A percentile compares a stretch with the other conserved stretches of the same genome.
phyloP scores from a whole-genome alignment of 106 monocot genomes.

The Hemerocallis citrina region DNA sequence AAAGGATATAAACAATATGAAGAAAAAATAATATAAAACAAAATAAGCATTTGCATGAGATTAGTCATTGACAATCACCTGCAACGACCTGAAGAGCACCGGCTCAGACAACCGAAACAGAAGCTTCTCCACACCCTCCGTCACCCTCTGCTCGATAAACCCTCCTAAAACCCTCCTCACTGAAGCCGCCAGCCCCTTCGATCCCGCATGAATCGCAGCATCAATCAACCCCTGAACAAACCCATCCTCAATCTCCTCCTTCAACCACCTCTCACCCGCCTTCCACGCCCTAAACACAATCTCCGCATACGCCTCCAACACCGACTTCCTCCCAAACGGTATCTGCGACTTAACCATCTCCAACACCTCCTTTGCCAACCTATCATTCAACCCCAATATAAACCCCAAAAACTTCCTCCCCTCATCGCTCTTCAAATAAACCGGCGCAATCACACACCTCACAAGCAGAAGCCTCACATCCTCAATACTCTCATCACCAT shows the following conservation, averaged over 20 bases:
- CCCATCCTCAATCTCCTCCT: constrained; percentile 56
- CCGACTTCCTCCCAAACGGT: constrained; percentile 76
- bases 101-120: constrained; percentile 76
- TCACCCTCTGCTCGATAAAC: constrained; percentile 71
- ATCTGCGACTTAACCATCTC: constrained; percentile 80
- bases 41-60: background rate
- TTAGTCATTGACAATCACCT: constrained; percentile 46
- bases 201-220: constrained; percentile 56
- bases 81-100: constrained; percentile 86
- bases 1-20: background rate
- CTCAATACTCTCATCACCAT: constrained; percentile 77
- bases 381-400: constrained; percentile 50
- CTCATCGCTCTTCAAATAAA: constrained; percentile 79
- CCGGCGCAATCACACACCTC: constrained; percentile 63
- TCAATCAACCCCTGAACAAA: constrained; percentile 88
- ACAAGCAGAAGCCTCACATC: constrained; percentile 65
- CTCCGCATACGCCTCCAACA: constrained; percentile 78
- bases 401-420: constrained; percentile 65
- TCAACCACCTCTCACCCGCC: constrained; percentile 26
- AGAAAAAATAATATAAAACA: background rate
- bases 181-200: constrained; percentile 43
- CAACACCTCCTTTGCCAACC: constrained; percentile 60
- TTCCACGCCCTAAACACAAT: constrained; percentile 85
- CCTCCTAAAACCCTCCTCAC: constrained; percentile 66
- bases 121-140: constrained; percentile 84